Percentiles rank a stretch among this genome's conserved stretches.
phyloP scores from a whole-genome alignment of 2,329 filamentous ascomycete genomes.

The Neocatenulostroma microsporum region DNA sequence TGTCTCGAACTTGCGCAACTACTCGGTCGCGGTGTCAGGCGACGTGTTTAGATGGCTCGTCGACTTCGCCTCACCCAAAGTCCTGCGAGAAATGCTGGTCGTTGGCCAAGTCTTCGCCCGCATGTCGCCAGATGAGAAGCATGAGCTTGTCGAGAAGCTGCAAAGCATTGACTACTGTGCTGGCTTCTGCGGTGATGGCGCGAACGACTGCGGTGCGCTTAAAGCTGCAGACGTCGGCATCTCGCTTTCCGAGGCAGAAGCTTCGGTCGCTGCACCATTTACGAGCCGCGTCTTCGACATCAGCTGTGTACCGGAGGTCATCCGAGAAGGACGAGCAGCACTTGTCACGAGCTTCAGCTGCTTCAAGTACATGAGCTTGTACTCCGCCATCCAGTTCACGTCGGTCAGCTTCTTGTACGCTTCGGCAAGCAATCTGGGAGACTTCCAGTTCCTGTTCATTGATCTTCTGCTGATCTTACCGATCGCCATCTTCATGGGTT shows the following conservation, averaged over 20 bases:
- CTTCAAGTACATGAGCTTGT: slow-evolving; percentile 99
- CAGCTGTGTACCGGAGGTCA: slow-evolving; percentile 86
- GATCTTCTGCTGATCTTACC: slow-evolving; percentile 87
- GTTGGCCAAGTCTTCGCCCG: slow-evolving; percentile 88
- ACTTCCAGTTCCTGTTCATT: slow-evolving; percentile 97
- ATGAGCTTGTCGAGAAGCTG: slow-evolving; percentile 92
- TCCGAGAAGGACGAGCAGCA: slow-evolving; percentile 84
- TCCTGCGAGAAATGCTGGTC: slow-evolving; percentile 80
- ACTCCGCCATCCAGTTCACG: slow-evolving; percentile 98
- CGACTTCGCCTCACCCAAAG: slow-evolving; percentile 75
- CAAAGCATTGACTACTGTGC: slow-evolving; percentile 93
- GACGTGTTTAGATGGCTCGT: slow-evolving; percentile 96
- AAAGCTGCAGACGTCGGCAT: slow-evolving; percentile 98
- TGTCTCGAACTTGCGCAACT: slow-evolving; percentile 71
- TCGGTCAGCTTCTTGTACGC: slow-evolving; percentile 95
- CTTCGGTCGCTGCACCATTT: slow-evolving; percentile 95
- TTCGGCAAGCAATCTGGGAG: slow-evolving; percentile 85
- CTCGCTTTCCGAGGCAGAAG: slow-evolving; percentile 92
- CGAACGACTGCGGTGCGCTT: slow-evolving; percentile 92
- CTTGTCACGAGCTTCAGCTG: slow-evolving; percentile 98
- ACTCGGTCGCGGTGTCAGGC: slow-evolving; percentile 80
- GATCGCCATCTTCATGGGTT: slow-evolving; percentile 98
- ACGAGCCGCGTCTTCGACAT: slow-evolving; percentile 95
- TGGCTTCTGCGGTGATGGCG: slow-evolving; percentile 94
- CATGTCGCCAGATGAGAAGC: slow-evolving; percentile 98